These are phyloP conservation scores for Phlyctochytrium arcticum DNA, from an alignment of 192 early-diverging fungal species.

Conservation along the genomic window DNA sequence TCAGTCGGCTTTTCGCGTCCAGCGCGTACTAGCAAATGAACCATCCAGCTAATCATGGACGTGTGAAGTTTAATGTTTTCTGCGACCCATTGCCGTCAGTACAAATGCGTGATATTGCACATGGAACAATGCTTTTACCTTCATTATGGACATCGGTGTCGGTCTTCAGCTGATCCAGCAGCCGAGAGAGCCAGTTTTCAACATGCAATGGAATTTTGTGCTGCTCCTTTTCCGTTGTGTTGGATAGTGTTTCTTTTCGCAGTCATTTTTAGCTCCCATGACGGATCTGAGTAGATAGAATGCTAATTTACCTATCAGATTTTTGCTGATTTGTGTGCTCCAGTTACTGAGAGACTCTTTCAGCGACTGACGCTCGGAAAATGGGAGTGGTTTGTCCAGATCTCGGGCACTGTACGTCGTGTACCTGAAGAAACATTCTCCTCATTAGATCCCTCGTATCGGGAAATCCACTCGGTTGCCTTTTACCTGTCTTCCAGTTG, in stretches of 20 bases:
- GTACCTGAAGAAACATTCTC: conserved; percentile 25
- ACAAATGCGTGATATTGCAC: neutral
- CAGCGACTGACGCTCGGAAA: conserved; percentile 33
- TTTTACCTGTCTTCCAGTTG: conserved; percentile 54
- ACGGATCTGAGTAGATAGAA: no score
- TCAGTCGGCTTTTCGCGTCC: conserved; percentile 37
- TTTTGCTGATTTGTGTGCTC: conserved; percentile 39
- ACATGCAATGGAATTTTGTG: conserved; percentile 52
- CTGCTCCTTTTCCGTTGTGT: conserved; percentile 54
- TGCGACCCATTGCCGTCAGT: neutral
- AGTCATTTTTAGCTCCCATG: no score
- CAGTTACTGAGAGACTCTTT: conserved; percentile 42
- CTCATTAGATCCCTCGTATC: neutral
- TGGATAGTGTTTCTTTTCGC: conserved; percentile 44
- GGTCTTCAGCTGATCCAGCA: conserved; percentile 54
- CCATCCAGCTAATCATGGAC: conserved; percentile 49
- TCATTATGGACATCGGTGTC: conserved; percentile 52
- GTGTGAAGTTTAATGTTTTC: conserved; percentile 58
- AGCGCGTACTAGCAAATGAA: conserved; percentile 45
- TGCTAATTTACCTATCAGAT: conserved; percentile 30
- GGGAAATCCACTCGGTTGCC: neutral
- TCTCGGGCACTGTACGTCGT: conserved; percentile 44
- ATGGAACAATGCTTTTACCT: conserved; percentile 13
- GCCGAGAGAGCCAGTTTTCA: conserved; percentile 44
- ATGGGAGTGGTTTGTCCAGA: conserved; percentile 37